phyloP scores from a whole-genome alignment of 352 stramenopile species.

The Phytopythium cucurbitacearum region DNA sequence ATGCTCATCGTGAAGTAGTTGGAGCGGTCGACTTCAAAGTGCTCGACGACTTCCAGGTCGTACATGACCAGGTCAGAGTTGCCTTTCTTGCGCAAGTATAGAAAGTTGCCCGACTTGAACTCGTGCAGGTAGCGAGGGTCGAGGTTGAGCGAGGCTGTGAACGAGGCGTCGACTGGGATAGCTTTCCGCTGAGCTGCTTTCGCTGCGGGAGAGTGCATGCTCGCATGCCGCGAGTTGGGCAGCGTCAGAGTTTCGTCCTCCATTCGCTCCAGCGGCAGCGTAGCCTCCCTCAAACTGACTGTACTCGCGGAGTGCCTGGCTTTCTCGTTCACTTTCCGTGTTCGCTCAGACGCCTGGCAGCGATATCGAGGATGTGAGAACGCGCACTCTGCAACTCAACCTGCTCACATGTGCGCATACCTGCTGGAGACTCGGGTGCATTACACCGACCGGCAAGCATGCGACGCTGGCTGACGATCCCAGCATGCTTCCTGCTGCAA shows the following conservation, averaged over 20 bases:
- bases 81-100: conserved; percentile 69
- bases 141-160: conserved; percentile 74
- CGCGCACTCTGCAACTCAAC: neutral
- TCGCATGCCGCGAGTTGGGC: neutral
- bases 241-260: conserved; percentile 10
- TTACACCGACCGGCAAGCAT: conserved; percentile 18
- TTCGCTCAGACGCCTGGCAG: conserved; percentile 46
- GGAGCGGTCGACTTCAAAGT: conserved; percentile 73
- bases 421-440: conserved; percentile 54
- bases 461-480: conserved; percentile 30
- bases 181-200: conserved; percentile 23
- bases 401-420: conserved; percentile 7
- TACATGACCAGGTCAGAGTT: conserved; percentile 79
- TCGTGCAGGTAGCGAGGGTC: conserved; percentile 69
- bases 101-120: conserved; percentile 78
- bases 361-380: neutral
- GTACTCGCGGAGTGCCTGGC: conserved; percentile 10
- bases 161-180: conserved; percentile 30
- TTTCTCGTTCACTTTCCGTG: conserved; percentile 42
- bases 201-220: conserved; percentile 16
- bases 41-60: conserved; percentile 76
- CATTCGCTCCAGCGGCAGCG: conserved; percentile 9
- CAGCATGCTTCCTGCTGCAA: neutral
- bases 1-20: conserved; percentile 94
- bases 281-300: conserved; percentile 7